Base-by-base conservation (phyloP, 192 early-diverging fungal species). In the Gryganskiella cystojenkinii region DNA sequence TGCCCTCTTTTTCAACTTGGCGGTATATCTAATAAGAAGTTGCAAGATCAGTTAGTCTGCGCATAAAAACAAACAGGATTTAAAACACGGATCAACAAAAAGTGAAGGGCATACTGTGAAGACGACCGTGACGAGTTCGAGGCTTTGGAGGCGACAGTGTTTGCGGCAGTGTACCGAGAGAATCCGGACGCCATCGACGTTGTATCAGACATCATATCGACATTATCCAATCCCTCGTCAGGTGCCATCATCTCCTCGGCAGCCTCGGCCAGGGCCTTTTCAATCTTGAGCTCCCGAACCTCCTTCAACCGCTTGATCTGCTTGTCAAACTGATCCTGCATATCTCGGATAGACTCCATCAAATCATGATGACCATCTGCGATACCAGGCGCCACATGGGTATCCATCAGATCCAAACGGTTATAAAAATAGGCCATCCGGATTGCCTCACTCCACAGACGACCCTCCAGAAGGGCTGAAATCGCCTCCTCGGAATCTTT, bases 131-230 rank as follows among this genome's bases (percentile, higher is more conserved):
- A 78, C 20, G 74, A 78, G 25, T 79, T 68, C n/a, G 86, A 86
- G 4, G 82, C 82, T n/a, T 87, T 87, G 6, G 87, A 88, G 1
- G 88, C 73, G 25, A 89, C 82, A 22, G 89, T 86, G 35, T 87
- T 85, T 10, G 90, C 87, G 8, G 71, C 83, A 8, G 94, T 94
- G 60, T 92, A 92, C 13, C 91, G 88, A 49, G 92, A 97, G 64
- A 93, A 92, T 52, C 90, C 88, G 67, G 93, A 96, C 24, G 90
- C 91, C 94, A 97, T 95, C 6, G 95, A 96, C 4, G 93, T 92
- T 7, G 97, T 97, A 71, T 99, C 97, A 0, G 96, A 96, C 84
- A 96, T 91, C 84, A 96, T 90, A 71, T 99, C 97, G 14, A 97
- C 85, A 71, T 95, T 91, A 58, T 96, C 93, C n/a, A 94, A 67